These are phyloP conservation scores for Kandelia obovata DNA, from an alignment of 345 rosid species.

Conservation along the genomic window DNA sequence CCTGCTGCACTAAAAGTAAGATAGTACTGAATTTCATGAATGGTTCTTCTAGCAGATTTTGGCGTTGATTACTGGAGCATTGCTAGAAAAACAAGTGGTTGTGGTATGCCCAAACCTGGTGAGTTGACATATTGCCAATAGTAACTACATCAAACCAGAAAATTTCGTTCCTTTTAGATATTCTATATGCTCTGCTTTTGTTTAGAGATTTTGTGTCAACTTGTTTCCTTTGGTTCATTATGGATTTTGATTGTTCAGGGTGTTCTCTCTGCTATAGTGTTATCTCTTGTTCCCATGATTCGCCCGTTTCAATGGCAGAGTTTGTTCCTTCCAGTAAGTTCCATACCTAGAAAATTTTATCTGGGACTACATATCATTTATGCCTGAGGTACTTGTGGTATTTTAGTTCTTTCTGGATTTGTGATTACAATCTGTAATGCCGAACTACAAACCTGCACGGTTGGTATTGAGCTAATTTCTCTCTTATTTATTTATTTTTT, in stretches of 20 bases:
- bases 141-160: not conserved
- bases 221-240: not conserved
- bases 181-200: not conserved
- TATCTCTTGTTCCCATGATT: slow-evolving; percentile 86
- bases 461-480: slow-evolving; percentile 6
- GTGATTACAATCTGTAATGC: not conserved
- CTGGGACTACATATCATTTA: not conserved
- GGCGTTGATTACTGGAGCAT: slow-evolving; percentile 75
- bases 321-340: slow-evolving; percentile 87
- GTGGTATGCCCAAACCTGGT: slow-evolving; percentile 92
- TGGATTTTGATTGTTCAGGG: slow-evolving; percentile 53
- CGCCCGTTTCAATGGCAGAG: slow-evolving; percentile 99
- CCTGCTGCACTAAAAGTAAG: slow-evolving; percentile 2
- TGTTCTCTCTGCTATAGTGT: slow-evolving; percentile 76
- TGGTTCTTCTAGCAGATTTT: slow-evolving; percentile 52
- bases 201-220: not conserved
- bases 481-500: slow-evolving; percentile 4
- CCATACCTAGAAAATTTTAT: not conserved
- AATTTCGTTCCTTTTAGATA: not conserved
- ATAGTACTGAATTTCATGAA: slow-evolving; percentile 12
- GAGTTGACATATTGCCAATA: slow-evolving; percentile 26
- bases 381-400: not conserved
- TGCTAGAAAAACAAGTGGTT: slow-evolving; percentile 85
- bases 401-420: not conserved
- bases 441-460: not conserved